Conservation (phyloP, 2,329 filamentous ascomycete species). For the Sordariomycetes sp. region DNA sequence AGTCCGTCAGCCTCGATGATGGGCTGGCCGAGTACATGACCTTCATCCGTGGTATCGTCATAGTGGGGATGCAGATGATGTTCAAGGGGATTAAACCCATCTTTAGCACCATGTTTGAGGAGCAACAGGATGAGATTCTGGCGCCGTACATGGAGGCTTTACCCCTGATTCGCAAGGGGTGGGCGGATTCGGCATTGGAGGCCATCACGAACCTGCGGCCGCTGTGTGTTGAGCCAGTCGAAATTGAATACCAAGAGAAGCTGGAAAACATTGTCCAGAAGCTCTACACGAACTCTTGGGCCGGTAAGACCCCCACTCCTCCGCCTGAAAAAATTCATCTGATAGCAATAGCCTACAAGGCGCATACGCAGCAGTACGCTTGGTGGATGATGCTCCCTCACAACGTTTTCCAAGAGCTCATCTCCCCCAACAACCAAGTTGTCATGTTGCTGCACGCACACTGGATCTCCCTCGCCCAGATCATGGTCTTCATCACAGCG, state of each 20-base stretch:
- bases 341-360: conserved; percentile 31
- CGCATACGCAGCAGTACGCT: conserved; percentile 38
- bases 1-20: conserved; percentile 47
- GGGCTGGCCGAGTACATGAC: conserved; percentile 53
- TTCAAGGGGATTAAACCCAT: conserved; percentile 37
- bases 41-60: conserved; percentile 47
- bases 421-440: conserved; percentile 35
- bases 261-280: conserved; percentile 38
- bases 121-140: conserved; percentile 29
- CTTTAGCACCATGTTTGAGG: conserved; percentile 35
- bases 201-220: conserved; percentile 31
- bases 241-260: conserved; percentile 34
- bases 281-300: conserved; percentile 41
- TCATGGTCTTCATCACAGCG: conserved; percentile 40
- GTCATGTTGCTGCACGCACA: conserved; percentile 40
- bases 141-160: conserved; percentile 34
- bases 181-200: conserved; percentile 35
- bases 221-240: conserved; percentile 32
- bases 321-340: conserved; percentile 4
- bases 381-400: conserved; percentile 53
- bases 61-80: conserved; percentile 46
- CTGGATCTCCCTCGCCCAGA: conserved; percentile 45
- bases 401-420: conserved; percentile 37
- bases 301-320: conserved; percentile 27
- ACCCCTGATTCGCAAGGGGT: conserved; percentile 33